Base-by-base conservation (phyloP, 1,139 yeast species). In the Pichia sp. region DNA sequence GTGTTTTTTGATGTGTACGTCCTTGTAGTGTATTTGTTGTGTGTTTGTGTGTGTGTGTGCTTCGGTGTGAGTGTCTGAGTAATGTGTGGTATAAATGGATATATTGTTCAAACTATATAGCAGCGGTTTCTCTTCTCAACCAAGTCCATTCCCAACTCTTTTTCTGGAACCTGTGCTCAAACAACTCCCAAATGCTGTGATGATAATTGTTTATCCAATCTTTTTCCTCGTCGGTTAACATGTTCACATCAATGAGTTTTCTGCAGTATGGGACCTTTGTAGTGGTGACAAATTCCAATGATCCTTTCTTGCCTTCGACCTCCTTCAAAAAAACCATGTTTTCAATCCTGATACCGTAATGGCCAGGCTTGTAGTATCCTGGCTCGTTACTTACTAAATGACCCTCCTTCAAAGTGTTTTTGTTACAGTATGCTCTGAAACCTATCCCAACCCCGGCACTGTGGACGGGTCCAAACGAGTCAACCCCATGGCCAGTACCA, bases 401-500 rank as follows among this genome's bases (percentile, higher is more conserved):
- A 38, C 99, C 99, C 3, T 81, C 77, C 61, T 78, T 73, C 56
- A 87, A 75, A 2, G 79, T 71, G 45, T 77, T 75, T 30, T 59
- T 57, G 54, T 67, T 67, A 51, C 68, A 68, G 45, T 64, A 61
- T n/a, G 66, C 72, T 61, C 87, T 78, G 62, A 84, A 81, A 1
- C 97, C 95, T 64, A 93, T 87, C 8, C 98, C 97, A 57, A 92
- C 84, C 13, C 99, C 99, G 4, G 96, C 96, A 68, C 95, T 98
- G 69, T 95, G 99, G 45, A 93, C 99, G 67, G 93, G 93, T 61
- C 95, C 79, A 67, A 76, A 93, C 0, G 96, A 78, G 4, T 97
- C 99, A 52, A 95, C 84, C n/a, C 99, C 99, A 70, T 95, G 99
- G 1, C 97, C 95, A 1, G 99, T 95, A 32, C 99, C 98, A 70